These are phyloP conservation scores for Umbellularia californica DNA, from an alignment of 164 flowering plant species.

Conservation along the genomic window DNA sequence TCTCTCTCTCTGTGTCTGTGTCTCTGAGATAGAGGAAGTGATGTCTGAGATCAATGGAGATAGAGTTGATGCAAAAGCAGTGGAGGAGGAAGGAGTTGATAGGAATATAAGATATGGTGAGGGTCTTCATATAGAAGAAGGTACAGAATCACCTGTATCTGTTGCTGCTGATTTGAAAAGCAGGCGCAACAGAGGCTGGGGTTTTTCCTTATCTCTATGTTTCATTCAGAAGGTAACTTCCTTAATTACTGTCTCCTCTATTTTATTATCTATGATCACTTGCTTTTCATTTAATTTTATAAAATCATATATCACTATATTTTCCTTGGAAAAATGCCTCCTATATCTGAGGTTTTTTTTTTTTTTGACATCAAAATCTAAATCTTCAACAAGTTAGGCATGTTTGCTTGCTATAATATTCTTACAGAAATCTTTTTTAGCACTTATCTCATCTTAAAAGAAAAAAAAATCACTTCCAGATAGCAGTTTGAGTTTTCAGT, in stretches of 20 bases:
- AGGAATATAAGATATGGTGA: background rate
- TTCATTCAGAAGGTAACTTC: slow-evolving; percentile 45
- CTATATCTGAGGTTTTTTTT: too few species aligned
- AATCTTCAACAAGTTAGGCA: too few species aligned
- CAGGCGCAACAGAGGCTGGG: background rate
- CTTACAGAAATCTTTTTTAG: too few species aligned
- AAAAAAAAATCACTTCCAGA: too few species aligned
- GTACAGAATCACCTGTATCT: background rate
- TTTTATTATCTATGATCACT: background rate
- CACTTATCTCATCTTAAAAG: too few species aligned
- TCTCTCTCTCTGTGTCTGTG: too few species aligned
- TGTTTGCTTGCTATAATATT: too few species aligned
- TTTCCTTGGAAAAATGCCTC: too few species aligned
- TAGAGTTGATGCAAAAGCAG: slow-evolving; percentile 11
- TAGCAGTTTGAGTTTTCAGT: too few species aligned
- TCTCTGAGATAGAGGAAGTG: background rate
- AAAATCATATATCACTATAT: too few species aligned
- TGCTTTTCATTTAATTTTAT: too few species aligned
- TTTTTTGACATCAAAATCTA: too few species aligned
- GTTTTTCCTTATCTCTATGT: slow-evolving; percentile 24
- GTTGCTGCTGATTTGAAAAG: background rate
- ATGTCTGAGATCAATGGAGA: slow-evolving; percentile 25
- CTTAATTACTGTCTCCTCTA: background rate
- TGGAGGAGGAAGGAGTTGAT: slow-evolving; percentile 11
- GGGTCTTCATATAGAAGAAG: background rate